Conservation (phyloP, 1,139 yeast genomes). For the Magnusiomyces clavatus region DNA sequence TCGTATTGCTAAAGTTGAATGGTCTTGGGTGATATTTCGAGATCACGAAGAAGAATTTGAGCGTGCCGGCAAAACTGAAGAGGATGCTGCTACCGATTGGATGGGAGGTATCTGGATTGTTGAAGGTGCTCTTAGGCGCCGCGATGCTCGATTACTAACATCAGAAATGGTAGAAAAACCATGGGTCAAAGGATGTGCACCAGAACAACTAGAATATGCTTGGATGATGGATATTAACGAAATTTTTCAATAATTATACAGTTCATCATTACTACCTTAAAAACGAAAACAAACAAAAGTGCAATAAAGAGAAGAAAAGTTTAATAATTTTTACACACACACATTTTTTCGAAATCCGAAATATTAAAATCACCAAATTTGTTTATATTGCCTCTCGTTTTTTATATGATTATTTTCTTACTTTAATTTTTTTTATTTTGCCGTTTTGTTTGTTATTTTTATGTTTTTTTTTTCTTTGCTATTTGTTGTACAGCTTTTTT, state of each 20-base stretch:
- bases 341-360: too few relatives aligned
- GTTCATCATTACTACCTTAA: neutral
- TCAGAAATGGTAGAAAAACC: conserved; percentile 32
- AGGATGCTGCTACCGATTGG: conserved; percentile 25
- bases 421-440: neutral
- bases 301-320: too few relatives aligned
- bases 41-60: conserved; percentile 6
- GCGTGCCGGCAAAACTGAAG: conserved; percentile 15
- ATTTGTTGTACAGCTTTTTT: too few relatives aligned
- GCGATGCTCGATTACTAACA: conserved; percentile 43
- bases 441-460: too few relatives aligned
- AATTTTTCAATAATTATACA: conserved; percentile 21
- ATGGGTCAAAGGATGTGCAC: conserved; percentile 27
- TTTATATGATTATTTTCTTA: neutral
- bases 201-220: conserved; percentile 41
- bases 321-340: too few relatives aligned
- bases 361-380: neutral
- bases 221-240: conserved; percentile 37
- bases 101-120: conserved; percentile 46
- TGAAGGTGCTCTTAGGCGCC: conserved; percentile 43
- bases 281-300: neutral
- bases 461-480: too few relatives aligned
- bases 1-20: conserved; percentile 83
- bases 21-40: conserved; percentile 58
- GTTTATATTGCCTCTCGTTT: neutral